phyloP scores from a whole-genome alignment of 1,139 yeast species.

The Candida sanyaensis region DNA sequence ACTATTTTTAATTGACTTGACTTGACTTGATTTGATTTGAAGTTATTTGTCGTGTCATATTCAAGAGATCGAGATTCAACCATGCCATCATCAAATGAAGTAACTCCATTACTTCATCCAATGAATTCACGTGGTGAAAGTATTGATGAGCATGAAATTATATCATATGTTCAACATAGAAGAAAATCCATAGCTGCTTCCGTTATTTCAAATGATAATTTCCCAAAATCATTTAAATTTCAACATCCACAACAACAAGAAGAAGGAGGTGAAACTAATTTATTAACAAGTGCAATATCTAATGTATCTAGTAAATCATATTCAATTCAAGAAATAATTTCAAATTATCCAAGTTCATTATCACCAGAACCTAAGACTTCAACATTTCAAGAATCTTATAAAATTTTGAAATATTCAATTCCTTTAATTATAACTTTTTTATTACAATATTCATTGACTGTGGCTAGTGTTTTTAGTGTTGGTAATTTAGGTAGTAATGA shows the following conservation, averaged over 20 bases:
- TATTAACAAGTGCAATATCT: conserved; percentile 12
- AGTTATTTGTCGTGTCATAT: no score
- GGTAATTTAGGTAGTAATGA: conserved; percentile 83
- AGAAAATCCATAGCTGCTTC: conserved; percentile 40
- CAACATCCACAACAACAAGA: not conserved
- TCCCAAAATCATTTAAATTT: conserved; percentile 17
- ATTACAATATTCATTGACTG: conserved; percentile 79
- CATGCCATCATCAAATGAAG: not conserved
- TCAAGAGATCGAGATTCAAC: no score
- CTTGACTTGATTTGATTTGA: no score
- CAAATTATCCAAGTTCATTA: conserved; percentile 10
- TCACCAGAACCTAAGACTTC: conserved; percentile 37
- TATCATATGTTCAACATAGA: conserved; percentile 40
- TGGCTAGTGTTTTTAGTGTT: conserved; percentile 81
- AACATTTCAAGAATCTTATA: conserved; percentile 39
- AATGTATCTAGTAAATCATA: conserved; percentile 6
- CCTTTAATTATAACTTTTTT: conserved; percentile 76
- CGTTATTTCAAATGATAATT: conserved; percentile 19
- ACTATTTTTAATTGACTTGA: no score
- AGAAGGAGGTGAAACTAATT: no score
- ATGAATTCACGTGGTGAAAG: not conserved
- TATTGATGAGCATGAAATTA: conserved; percentile 35
- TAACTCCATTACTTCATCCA: conserved; percentile 1
- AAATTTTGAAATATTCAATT: conserved; percentile 47
- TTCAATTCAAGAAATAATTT: conserved; percentile 18